Percentiles rank a stretch among this genome's conserved stretches.
Conservation (phyloP, 73 alveolate species). For the Paramecium tetraurelia region DNA sequence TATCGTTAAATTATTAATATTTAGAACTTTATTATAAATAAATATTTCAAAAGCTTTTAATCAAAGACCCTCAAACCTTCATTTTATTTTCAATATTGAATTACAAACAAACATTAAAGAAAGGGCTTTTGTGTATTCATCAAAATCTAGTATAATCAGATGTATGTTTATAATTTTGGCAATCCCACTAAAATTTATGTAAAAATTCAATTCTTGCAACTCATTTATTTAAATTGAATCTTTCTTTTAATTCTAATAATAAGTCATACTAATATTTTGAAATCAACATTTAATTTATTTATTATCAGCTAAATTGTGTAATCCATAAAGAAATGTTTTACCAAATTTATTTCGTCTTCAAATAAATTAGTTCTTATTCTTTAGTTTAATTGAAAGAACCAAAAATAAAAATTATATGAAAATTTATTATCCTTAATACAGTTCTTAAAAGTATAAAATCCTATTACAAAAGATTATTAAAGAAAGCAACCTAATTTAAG, state of each 20-base stretch:
- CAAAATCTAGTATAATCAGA: no score
- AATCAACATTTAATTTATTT: not conserved
- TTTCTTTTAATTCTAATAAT: not conserved
- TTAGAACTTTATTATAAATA: not conserved
- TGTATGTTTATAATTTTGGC: no score
- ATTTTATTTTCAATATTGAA: no score
- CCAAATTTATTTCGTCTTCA: not conserved
- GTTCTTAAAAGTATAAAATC: no score
- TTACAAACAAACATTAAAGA: not conserved
- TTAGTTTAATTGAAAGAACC: no score
- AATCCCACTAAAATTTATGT: not conserved
- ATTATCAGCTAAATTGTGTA: not conserved
- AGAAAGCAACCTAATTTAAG: not conserved
- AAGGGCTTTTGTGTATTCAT: not conserved
- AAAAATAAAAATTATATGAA: no score
- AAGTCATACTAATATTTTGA: not conserved
- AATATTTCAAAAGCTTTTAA: not conserved
- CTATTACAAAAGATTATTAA: no score
- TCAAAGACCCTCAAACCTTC: not conserved
- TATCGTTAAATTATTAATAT: not conserved
- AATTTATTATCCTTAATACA: no score
- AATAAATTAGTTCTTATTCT: no score
- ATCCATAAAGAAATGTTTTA: no score
- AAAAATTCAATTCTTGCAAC: not conserved
- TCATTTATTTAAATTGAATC: not conserved